Conservation (phyloP, 2,329 filamentous ascomycete genomes). For the Claviceps capensis region DNA sequence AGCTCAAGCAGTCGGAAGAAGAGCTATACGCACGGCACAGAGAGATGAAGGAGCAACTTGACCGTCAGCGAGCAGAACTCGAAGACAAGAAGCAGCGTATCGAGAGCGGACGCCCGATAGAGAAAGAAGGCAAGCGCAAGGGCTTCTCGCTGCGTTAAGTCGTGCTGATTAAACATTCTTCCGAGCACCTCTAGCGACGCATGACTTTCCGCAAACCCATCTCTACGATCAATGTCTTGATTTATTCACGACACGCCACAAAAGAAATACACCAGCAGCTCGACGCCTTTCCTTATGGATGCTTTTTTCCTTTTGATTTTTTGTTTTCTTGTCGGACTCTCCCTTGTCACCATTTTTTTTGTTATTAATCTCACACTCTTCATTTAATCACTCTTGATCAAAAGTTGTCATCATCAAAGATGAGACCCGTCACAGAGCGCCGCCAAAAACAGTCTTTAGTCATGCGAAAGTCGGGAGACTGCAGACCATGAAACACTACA, state of each 20-base stretch:
- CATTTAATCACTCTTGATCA: conserved; percentile 23
- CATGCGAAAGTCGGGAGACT: conserved; percentile 11
- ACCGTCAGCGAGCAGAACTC: conserved; percentile 84
- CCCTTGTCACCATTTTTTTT: conserved; percentile 15
- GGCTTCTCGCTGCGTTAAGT: conserved; percentile 92
- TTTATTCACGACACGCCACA: conserved; percentile 43
- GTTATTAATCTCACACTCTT: conserved; percentile 25
- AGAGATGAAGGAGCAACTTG: conserved; percentile 99
- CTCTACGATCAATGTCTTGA: conserved; percentile 41
- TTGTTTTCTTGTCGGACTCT: conserved; percentile 23
- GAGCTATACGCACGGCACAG: conserved; percentile 95
- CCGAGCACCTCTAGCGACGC: conserved; percentile 2
- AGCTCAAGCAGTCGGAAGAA: conserved; percentile 98
- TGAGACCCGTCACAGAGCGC: conserved; percentile 16
- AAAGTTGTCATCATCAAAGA: conserved; percentile 18
- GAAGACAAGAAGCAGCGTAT: conserved; percentile 97
- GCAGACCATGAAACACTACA: conserved; percentile 17
- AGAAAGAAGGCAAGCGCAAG: conserved; percentile 98
- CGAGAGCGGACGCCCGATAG: conserved; percentile 88
- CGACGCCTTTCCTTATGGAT: conserved; percentile 34
- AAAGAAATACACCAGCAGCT: conserved; percentile 43
- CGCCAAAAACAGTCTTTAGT: conserved; percentile 22
- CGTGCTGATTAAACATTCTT: conserved; percentile 1
- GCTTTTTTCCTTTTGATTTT: conserved; percentile 23
- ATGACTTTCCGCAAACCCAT: conserved; percentile 1